Evolutionary conservation across 2,329 filamentous ascomycete genomes (phyloP).

Genomic region (Colletotrichum cordylinicola): DNA sequence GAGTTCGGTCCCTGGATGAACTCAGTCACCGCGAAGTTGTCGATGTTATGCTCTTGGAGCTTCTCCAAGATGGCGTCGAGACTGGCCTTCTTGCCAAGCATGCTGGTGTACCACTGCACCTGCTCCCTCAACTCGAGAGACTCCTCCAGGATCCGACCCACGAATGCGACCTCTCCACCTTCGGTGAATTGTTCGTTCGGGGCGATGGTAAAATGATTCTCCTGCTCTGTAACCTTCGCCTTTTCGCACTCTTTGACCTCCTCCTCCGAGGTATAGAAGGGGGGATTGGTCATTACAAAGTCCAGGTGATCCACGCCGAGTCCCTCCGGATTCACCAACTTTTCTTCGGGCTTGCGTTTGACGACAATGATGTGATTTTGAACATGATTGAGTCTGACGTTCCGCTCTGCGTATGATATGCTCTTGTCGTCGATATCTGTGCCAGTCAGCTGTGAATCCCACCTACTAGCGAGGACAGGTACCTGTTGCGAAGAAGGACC

Average conservation of each 20-base stretch:
- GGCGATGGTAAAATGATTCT: slow-evolving; percentile 79
- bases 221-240: slow-evolving; percentile 69
- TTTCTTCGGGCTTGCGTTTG: slow-evolving; percentile 52
- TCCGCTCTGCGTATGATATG: slow-evolving; percentile 68
- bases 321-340: slow-evolving; percentile 69
- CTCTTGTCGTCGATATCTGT: slow-evolving; percentile 78
- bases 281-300: slow-evolving; percentile 94
- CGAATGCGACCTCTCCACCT: slow-evolving; percentile 81
- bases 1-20: slow-evolving; percentile 82
- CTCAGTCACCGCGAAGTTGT: slow-evolving; percentile 83
- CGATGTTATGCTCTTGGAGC: slow-evolving; percentile 61
- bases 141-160: slow-evolving; percentile 73
- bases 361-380: slow-evolving; percentile 69
- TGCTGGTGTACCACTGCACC: slow-evolving; percentile 88
- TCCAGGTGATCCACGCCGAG: slow-evolving; percentile 62
- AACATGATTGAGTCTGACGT: slow-evolving; percentile 71
- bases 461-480: neutral
- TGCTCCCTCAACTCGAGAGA: slow-evolving; percentile 63
- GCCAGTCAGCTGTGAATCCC: neutral
- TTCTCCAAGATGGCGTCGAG: slow-evolving; percentile 67
- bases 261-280: slow-evolving; percentile 81
- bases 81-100: slow-evolving; percentile 84
- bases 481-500: slow-evolving; percentile 75
- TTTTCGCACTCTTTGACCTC: slow-evolving; percentile 72
- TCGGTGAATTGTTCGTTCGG: slow-evolving; percentile 83